These are phyloP conservation scores for Fraxinus floribunda DNA, from an alignment of 305 asterid genomes.

Conservation along the genomic window DNA sequence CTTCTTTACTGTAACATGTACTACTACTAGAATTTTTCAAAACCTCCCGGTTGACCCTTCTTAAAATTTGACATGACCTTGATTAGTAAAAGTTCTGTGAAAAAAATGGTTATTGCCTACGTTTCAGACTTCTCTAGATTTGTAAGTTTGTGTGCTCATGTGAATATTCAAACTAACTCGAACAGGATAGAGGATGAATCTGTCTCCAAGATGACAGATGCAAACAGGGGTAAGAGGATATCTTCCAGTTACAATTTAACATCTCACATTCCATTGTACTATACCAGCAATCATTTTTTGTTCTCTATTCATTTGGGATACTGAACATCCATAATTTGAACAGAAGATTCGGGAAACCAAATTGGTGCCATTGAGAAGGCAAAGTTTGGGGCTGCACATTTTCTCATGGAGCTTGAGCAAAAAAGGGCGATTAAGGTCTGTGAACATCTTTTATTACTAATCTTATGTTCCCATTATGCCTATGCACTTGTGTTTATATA, in stretches of 20 bases:
- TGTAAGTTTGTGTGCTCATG: not conserved
- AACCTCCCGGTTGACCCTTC: not conserved
- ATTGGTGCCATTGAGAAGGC: constrained; percentile 23
- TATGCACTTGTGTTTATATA: not conserved
- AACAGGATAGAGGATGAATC: constrained; percentile 19
- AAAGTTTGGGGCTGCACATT: constrained; percentile 45
- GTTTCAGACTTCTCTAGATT: not conserved
- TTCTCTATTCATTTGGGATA: not conserved
- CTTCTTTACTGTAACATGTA: not conserved
- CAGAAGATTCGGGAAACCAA: constrained; percentile 27
- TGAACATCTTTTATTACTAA: not conserved
- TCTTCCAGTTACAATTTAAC: not conserved
- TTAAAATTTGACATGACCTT: not conserved
- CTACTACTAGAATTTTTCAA: not conserved
- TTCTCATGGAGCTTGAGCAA: constrained; percentile 47
- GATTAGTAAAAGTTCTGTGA: not conserved
- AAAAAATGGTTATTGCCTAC: not conserved
- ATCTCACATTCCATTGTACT: not conserved
- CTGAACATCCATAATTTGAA: not conserved
- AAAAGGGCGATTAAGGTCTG: constrained; percentile 47
- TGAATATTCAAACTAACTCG: not conserved
- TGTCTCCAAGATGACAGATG: constrained; percentile 10
- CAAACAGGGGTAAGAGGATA: constrained; percentile 21
- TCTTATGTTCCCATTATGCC: not conserved
- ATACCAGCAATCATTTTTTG: not conserved